phyloP scores from a whole-genome alignment of 805 yeast genomes.

The Ogataea nitratoaversa region DNA sequence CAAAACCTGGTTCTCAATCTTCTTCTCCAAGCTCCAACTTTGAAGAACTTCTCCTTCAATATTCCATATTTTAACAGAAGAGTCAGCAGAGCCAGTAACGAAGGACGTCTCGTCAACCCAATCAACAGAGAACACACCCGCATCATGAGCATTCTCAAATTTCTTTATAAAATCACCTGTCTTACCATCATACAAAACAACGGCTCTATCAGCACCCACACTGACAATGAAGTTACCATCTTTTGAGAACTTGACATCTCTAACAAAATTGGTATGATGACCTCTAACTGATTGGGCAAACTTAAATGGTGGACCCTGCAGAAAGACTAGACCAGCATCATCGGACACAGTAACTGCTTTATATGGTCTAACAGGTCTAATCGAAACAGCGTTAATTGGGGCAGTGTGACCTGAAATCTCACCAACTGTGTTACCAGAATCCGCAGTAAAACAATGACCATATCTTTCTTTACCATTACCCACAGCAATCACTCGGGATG shows the following conservation, averaged over 20 bases:
- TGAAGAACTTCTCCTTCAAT: conserved; percentile 41
- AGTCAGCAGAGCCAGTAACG: conserved; percentile 83
- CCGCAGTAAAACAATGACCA: conserved; percentile 92
- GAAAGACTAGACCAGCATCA: conserved; percentile 79
- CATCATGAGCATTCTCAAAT: conserved; percentile 53
- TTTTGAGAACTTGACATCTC: conserved; percentile 79
- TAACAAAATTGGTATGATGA: conserved; percentile 70
- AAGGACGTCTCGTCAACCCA: conserved; percentile 65
- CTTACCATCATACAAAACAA: conserved; percentile 80
- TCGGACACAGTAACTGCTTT: conserved; percentile 91
- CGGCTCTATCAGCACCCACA: conserved; percentile 80
- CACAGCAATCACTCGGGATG: conserved; percentile 81
- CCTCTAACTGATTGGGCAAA: conserved; percentile 70
- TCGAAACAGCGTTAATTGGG: conserved; percentile 75
- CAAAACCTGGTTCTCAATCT: conserved; percentile 65
- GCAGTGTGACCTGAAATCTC: conserved; percentile 92
- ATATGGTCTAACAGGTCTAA: conserved; percentile 84
- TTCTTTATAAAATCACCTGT: conserved; percentile 68
- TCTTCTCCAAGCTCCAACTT: conserved; percentile 47
- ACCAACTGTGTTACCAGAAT: conserved; percentile 95
- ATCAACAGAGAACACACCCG: conserved; percentile 75
- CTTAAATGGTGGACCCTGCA: conserved; percentile 91
- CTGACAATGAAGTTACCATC: conserved; percentile 71
- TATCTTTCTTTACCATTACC: conserved; percentile 90
- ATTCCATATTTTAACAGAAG: conserved; percentile 63